Evolutionary conservation across 78 protist species (phyloP).

Genomic region (Dictyostelium intermedium): DNA sequence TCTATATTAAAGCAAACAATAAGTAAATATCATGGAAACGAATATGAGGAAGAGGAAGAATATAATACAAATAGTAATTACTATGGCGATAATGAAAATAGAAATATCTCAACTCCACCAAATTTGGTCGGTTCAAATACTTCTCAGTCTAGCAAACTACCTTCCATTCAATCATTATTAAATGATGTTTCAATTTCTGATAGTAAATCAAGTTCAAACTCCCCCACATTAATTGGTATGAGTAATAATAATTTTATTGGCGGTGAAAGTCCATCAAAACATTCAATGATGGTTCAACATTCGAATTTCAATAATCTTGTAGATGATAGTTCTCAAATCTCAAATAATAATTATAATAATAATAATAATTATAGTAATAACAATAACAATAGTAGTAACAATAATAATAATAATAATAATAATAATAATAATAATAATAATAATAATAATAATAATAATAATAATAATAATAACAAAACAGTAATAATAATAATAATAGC

Average conservation of each 20-base stretch:
- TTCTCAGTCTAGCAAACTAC: background rate
- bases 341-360: background rate
- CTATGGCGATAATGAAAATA: conserved; percentile 14
- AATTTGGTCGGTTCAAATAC: background rate
- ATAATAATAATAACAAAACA: too few relatives aligned
- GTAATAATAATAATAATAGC: too few relatives aligned
- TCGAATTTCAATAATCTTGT: background rate
- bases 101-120: background rate
- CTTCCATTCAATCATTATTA: conserved; percentile 45
- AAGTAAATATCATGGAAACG: background rate
- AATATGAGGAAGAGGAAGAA: conserved; percentile 2
- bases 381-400: background rate
- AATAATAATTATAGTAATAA: conserved; percentile 12
- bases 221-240: background rate
- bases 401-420: too few relatives aligned
- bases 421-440: too few relatives aligned
- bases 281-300: background rate
- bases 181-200: conserved; percentile 34
- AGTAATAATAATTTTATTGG: background rate
- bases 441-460: too few relatives aligned
- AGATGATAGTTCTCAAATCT: background rate
- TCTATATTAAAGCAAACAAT: conserved; percentile 4
- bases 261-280: background rate
- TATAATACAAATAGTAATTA: conserved; percentile 27
- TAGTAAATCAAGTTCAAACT: background rate